These are phyloP conservation scores for Coelastrella sp. DNA, from an alignment of 139 green algal genomes.

Conservation along the genomic window DNA sequence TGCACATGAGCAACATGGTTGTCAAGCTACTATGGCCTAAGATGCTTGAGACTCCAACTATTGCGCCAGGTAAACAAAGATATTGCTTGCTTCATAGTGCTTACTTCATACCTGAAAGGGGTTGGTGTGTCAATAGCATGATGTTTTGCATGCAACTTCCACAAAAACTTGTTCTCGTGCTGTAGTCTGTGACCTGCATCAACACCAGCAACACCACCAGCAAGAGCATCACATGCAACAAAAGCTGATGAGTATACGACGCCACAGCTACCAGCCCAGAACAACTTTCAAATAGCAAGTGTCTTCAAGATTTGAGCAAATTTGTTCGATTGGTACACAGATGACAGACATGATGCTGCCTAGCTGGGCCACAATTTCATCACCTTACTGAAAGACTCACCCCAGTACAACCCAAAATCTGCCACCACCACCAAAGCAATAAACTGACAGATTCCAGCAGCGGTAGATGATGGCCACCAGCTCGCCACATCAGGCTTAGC, in stretches of 20 bases:
- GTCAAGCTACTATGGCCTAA: too few species aligned
- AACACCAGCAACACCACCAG: neutral
- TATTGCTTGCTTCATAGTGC: neutral
- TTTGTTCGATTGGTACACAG: neutral
- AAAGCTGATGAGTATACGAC: neutral
- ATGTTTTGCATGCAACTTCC: slow-evolving; percentile 31
- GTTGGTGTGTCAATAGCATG: slow-evolving; percentile 43
- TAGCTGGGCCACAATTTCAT: neutral
- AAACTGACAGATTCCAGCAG: slow-evolving; percentile 21
- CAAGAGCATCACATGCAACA: neutral
- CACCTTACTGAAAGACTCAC: neutral
- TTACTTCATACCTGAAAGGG: neutral
- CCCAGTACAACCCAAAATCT: slow-evolving; percentile 47
- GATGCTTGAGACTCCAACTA: too few species aligned
- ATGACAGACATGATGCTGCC: neutral
- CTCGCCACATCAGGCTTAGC: neutral
- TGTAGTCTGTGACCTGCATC: slow-evolving; percentile 43
- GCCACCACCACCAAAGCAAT: slow-evolving; percentile 5
- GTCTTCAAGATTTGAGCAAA: neutral
- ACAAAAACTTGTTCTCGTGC: slow-evolving; percentile 36
- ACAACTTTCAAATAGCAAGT: neutral
- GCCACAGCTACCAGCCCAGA: neutral
- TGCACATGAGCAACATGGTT: too few species aligned
- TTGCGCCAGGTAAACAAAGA: neutral
- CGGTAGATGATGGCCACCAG: neutral